Base-by-base conservation (phyloP, 169 alveolate species). In the Plasmodium inui region DNA sequence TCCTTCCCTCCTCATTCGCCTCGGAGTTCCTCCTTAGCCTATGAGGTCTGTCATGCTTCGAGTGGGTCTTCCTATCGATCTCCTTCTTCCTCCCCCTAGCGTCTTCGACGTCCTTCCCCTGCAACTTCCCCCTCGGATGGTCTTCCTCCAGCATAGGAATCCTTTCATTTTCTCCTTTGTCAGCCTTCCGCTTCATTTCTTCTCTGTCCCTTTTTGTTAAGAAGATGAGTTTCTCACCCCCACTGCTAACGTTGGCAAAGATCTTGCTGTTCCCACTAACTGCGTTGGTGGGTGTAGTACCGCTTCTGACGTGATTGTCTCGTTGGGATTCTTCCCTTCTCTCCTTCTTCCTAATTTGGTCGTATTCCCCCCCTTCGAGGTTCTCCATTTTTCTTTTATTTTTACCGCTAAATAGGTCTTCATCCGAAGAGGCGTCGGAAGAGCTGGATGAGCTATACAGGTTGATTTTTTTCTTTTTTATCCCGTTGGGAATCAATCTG, bases 181-280 rank as follows among this genome's bases (percentile, higher is more conserved):
- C 96, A 17, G 79, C 72, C 46, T 96, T 96, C 72, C 86, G 74
- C 73, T 83, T 73, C 57, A 91, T 92, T 90, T 93, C 95, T 28
- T 93, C 93, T 81, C 97, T 95, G 55, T 70, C 94, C 17, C 94
- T 95, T 84, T 95, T 96, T 39, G 97, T 82, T 28, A 96, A 88
- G 78, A 95, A 96, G 0, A 92, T 94, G 9, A 88, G 90, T 93
- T 96, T 93, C 34, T 73, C 92, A 32, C 80, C 12, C 46, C 39
- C 34, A 67, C 37, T 80, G 1, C 91, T 17, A 17, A 57, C 9
- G 39, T 79, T 81, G 46, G 91, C 82, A 73, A 79, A 72, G 10
- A 55, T 92, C 53, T 55, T 70, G 84, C 57, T 82, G 91, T 94
- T 95, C 73, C 86, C 46, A 83, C 82, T 61, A n/a, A 19, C 32